phyloP scores from a whole-genome alignment of 2,329 filamentous ascomycete genomes.

The Rhynchosporium secalis region DNA sequence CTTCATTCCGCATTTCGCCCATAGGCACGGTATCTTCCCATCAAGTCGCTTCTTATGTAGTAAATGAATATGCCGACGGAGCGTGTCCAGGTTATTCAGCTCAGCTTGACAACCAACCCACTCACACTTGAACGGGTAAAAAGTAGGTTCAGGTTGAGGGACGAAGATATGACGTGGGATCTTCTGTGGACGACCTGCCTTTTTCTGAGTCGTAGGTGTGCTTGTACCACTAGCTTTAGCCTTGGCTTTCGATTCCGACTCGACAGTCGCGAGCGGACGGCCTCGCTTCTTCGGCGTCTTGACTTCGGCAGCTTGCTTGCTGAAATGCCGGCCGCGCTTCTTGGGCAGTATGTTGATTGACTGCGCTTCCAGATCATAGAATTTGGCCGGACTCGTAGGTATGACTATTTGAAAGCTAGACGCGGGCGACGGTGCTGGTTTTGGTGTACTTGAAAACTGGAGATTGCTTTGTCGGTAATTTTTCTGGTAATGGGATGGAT shows the following conservation, averaged over 20 bases:
- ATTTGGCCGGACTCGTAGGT: conserved; percentile 1
- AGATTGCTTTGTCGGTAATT: conserved; percentile 9
- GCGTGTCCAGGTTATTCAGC: conserved; percentile 61
- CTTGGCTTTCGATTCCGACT: conserved; percentile 22
- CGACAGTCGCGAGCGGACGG: conserved; percentile 26
- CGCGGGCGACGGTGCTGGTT: not conserved
- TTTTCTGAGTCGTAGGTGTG: conserved; percentile 13
- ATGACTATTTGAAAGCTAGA: conserved; percentile 5
- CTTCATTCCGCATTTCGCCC: conserved; percentile 44
- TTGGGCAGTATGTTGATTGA: conserved; percentile 16
- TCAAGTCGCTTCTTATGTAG: conserved; percentile 46
- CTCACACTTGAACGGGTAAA: conserved; percentile 57
- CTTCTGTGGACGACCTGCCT: conserved; percentile 25
- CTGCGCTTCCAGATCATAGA: not conserved
- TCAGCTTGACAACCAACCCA: conserved; percentile 60
- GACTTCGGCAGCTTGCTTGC: not conserved
- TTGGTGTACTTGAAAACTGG: conserved; percentile 3
- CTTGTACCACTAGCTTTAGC: conserved; percentile 17
- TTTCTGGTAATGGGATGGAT: conserved; percentile 1
- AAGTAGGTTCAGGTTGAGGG: conserved; percentile 43
- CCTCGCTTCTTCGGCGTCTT: conserved; percentile 27
- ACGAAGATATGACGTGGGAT: conserved; percentile 15
- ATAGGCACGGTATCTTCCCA: conserved; percentile 41
- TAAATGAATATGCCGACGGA: conserved; percentile 53
- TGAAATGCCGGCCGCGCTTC: conserved; percentile 18